Conservation (phyloP, 2,329 filamentous ascomycete species). For the Nemania sp. region DNA sequence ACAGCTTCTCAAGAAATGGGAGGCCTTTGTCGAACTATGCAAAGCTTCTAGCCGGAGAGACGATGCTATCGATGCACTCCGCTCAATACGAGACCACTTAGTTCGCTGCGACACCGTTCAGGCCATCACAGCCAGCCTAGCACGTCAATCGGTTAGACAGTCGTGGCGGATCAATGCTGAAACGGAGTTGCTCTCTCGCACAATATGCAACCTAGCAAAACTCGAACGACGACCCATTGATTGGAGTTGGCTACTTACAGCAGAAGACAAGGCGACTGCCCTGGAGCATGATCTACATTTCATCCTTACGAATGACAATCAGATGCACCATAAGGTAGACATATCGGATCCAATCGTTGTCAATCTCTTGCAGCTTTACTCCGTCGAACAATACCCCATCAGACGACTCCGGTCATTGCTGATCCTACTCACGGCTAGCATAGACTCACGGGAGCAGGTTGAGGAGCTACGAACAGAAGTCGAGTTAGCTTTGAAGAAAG, state of each 20-base stretch:
- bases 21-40: constrained; percentile 67
- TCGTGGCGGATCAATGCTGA: constrained; percentile 60
- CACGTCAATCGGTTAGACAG: constrained; percentile 52
- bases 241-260: constrained; percentile 58
- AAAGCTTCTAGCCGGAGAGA: constrained; percentile 56
- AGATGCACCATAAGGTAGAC: constrained; percentile 42
- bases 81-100: constrained; percentile 64
- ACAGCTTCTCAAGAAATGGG: constrained; percentile 66
- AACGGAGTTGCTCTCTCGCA: constrained; percentile 59
- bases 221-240: constrained; percentile 61
- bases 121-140: constrained; percentile 56
- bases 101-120: constrained; percentile 61
- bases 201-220: constrained; percentile 63
- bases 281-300: constrained; percentile 65
- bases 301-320: constrained; percentile 45
- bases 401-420: constrained; percentile 58
- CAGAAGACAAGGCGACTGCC: constrained; percentile 58
- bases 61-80: constrained; percentile 62
- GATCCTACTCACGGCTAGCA: constrained; percentile 51
- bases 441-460: constrained; percentile 51
- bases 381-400: constrained; percentile 55
- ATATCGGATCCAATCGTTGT: constrained; percentile 53
- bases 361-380: constrained; percentile 55
- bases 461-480: constrained; percentile 47
- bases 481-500: constrained; percentile 44